Evolutionary conservation across 345 rosid species (phyloP), one percentile per base, ranked within the genome.

Genomic region (Physaria fendleri): DNA sequence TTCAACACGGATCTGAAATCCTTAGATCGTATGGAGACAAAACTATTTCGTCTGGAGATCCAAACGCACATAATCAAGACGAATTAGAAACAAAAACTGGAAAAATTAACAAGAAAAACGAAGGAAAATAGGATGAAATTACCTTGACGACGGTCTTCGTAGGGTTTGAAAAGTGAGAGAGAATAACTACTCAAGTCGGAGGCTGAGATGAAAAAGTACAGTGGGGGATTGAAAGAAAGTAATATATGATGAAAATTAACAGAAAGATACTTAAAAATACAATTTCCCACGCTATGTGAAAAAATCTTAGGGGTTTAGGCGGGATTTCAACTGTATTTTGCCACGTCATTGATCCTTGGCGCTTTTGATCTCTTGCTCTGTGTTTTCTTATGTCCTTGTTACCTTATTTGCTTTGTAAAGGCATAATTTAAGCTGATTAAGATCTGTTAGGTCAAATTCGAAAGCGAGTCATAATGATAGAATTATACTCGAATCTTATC

Each of bases 381-480:
- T 0, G 25, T 24, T 35, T 30, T 20, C 38, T 38, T 65, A 55
- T 80, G 82, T 71, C n/a, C n/a, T n/a, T n/a, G n/a, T n/a, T n/a
- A n/a, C n/a, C n/a, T n/a, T n/a, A n/a, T n/a, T n/a, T n/a, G n/a
- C n/a, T n/a, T n/a, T n/a, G n/a, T n/a, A n/a, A n/a, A n/a, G n/a
- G n/a, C n/a, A n/a, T n/a, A n/a, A n/a, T n/a, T n/a, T n/a, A n/a
- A n/a, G n/a, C n/a, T n/a, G n/a, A n/a, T n/a, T 15, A 34, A 55
- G 38, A 45, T 54, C 42, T 5, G 40, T 65, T 55, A 44, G 55
- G 63, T 56, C 47, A 55, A 42, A 35, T 22, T 55, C 22, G 56
- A 45, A 45, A 35, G 30, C 49, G 40, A 37, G 23, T 5, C 33
- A 34, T 45, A 17, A 34, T 44, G 39, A 34, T 14, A 34, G 47